A percentile compares a stretch with the other conserved stretches of the same genome.
Evolutionary conservation across 2,329 filamentous ascomycete species (phyloP).

Genomic region (Calonectria pteridis): DNA sequence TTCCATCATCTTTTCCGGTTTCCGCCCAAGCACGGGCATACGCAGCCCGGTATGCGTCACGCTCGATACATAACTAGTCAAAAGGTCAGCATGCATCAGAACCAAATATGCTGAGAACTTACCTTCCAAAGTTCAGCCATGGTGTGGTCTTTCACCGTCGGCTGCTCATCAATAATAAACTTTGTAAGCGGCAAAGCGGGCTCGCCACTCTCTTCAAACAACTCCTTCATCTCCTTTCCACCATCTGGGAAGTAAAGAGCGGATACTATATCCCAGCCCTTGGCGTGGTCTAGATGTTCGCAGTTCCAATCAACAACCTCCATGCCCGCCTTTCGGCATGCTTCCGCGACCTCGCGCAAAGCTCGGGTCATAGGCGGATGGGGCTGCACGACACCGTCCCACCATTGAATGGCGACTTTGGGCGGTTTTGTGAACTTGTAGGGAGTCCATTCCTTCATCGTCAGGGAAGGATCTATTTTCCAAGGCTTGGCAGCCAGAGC

Average conservation of each 20-base stretch:
- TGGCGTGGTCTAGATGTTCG: conserved; percentile 65
- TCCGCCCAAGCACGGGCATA: conserved; percentile 55
- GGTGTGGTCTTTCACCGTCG: conserved; percentile 56
- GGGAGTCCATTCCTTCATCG: conserved; percentile 50
- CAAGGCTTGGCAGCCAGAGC: conserved; percentile 48
- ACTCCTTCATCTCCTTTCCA: conserved; percentile 62
- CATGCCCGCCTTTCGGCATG: conserved; percentile 61
- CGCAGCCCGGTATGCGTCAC: conserved; percentile 54
- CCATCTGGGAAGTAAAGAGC: conserved; percentile 71
- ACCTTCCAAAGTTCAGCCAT: conserved; percentile 56
- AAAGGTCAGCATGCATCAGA: background rate
- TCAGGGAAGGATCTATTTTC: conserved; percentile 49
- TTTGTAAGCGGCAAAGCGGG: conserved; percentile 69
- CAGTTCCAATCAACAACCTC: conserved; percentile 67
- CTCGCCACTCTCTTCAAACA: conserved; percentile 67
- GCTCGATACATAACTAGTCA: conserved; percentile 50
- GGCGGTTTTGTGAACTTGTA: conserved; percentile 57
- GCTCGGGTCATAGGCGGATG: conserved; percentile 71
- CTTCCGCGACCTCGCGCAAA: conserved; percentile 65
- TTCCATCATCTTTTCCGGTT: conserved; percentile 44
- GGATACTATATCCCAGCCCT: conserved; percentile 60
- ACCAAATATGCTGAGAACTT: conserved; percentile 7
- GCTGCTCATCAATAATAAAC: conserved; percentile 68
- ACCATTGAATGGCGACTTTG: conserved; percentile 71
- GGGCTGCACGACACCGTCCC: conserved; percentile 70